phyloP scores from a whole-genome alignment of 1,139 yeast genomes.

The Scheffersomyces segobiensis region DNA sequence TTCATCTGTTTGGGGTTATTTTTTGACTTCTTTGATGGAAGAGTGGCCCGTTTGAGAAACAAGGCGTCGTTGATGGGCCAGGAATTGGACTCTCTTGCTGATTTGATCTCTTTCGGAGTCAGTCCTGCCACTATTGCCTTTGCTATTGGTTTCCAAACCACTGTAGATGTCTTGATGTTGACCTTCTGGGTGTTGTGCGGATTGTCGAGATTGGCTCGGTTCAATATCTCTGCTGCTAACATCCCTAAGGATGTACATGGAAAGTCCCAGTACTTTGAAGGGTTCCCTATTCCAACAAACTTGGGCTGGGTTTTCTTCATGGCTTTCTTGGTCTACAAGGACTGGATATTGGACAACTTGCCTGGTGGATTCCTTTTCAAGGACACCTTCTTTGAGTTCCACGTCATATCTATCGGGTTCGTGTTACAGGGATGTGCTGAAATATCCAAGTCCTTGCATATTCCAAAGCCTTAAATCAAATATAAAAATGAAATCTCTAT shows the following conservation, averaged over 20 bases:
- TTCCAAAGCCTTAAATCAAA: conserved; percentile 71
- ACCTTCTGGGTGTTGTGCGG: conserved; percentile 92
- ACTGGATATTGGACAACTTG: conserved; percentile 47
- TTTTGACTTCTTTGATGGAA: conserved; percentile 94
- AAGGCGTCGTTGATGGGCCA: conserved; percentile 95
- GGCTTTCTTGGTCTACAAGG: conserved; percentile 62
- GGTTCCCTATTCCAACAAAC: conserved; percentile 92
- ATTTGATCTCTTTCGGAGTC: conserved; percentile 87
- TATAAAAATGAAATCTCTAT: too few species aligned
- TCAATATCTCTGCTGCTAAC: conserved; percentile 89
- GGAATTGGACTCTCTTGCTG: conserved; percentile 95
- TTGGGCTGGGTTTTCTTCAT: conserved; percentile 69
- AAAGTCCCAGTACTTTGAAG: conserved; percentile 84
- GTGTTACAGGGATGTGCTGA: conserved; percentile 84
- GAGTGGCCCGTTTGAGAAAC: conserved; percentile 92
- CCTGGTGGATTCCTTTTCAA: conserved; percentile 65
- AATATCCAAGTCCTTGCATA: conserved; percentile 85
- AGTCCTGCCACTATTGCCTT: conserved; percentile 94
- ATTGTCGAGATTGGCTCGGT: conserved; percentile 88
- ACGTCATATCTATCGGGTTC: conserved; percentile 65
- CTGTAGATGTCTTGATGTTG: conserved; percentile 73
- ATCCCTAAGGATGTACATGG: conserved; percentile 87
- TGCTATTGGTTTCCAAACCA: conserved; percentile 83
- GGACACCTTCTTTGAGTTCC: conserved; percentile 68
- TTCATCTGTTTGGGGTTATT: conserved; percentile 87